Conservation (phyloP, 192 early-diverging fungal genomes). For the Lunasporangiospora selenospora region DNA sequence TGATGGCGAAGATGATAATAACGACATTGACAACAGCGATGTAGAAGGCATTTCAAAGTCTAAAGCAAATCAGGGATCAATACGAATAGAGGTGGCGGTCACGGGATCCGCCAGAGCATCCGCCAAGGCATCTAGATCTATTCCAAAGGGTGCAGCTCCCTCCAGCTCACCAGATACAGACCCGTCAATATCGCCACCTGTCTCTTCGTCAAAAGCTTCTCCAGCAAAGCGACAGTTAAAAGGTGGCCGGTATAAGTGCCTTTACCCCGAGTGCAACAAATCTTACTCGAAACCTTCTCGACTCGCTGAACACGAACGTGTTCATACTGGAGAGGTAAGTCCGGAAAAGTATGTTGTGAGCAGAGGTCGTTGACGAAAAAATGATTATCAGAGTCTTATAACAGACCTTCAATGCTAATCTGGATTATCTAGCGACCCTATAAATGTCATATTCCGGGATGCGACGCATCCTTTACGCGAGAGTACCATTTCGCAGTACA, state of each 20-base stretch:
- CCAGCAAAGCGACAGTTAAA: slow-evolving; percentile 2
- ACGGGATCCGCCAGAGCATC: not conserved
- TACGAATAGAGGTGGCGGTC: no score
- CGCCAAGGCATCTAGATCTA: not conserved
- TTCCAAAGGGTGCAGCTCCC: not conserved
- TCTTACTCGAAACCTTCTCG: slow-evolving; percentile 41
- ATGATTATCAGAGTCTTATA: not conserved
- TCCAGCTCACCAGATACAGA: not conserved
- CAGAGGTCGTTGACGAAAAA: not conserved
- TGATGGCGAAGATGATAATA: no score
- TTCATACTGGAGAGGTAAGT: slow-evolving; percentile 49
- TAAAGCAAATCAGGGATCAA: no score
- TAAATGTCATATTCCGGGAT: slow-evolving; percentile 39
- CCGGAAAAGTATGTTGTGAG: no score
- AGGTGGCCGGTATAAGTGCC: slow-evolving; percentile 21
- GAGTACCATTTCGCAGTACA: slow-evolving; percentile 44
- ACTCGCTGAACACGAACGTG: slow-evolving; percentile 41
- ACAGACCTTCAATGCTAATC: not conserved
- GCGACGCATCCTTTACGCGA: slow-evolving; percentile 40
- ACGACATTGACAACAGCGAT: no score
- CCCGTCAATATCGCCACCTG: no score
- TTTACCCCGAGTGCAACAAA: slow-evolving; percentile 42
- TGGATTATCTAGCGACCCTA: slow-evolving; percentile 46
- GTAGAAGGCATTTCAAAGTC: no score
- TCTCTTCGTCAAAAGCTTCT: no score